phyloP scores from a whole-genome alignment of 768 basidiomycete genomes.

The Mycena chlorophos region DNA sequence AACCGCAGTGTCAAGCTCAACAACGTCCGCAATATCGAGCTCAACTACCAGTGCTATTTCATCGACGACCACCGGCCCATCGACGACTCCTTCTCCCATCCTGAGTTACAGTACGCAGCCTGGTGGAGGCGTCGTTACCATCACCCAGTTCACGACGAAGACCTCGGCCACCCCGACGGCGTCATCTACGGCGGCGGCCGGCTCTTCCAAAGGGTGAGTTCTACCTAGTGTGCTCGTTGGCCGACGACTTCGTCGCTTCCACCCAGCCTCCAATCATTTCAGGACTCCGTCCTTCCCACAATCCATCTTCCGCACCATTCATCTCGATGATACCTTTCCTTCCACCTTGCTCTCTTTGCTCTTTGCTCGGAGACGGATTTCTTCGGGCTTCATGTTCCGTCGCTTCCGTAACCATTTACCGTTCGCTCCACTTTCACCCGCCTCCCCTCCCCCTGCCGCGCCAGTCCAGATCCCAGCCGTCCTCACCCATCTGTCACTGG shows the following conservation, averaged over 20 bases:
- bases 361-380: too few relatives aligned
- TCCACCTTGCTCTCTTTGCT: too few relatives aligned
- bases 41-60: background rate
- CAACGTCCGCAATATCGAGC: too few relatives aligned
- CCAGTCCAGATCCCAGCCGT: background rate
- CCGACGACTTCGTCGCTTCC: background rate
- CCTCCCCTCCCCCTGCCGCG: background rate
- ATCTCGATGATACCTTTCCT: too few relatives aligned
- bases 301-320: background rate
- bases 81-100: background rate
- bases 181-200: background rate
- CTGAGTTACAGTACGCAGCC: background rate
- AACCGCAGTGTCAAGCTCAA: too few relatives aligned
- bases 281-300: background rate
- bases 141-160: background rate
- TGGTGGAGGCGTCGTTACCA: background rate
- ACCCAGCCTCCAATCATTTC: background rate
- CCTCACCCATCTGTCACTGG: background rate
- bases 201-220: background rate
- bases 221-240: background rate
- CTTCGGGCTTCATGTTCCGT: too few relatives aligned
- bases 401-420: too few relatives aligned
- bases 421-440: background rate
- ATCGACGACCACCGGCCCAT: background rate
- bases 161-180: background rate